Percentiles rank a stretch among this genome's conserved stretches.
These are phyloP conservation scores for Aquilaria agallochum DNA, from an alignment of 441 rosid species.

Conservation along the genomic window DNA sequence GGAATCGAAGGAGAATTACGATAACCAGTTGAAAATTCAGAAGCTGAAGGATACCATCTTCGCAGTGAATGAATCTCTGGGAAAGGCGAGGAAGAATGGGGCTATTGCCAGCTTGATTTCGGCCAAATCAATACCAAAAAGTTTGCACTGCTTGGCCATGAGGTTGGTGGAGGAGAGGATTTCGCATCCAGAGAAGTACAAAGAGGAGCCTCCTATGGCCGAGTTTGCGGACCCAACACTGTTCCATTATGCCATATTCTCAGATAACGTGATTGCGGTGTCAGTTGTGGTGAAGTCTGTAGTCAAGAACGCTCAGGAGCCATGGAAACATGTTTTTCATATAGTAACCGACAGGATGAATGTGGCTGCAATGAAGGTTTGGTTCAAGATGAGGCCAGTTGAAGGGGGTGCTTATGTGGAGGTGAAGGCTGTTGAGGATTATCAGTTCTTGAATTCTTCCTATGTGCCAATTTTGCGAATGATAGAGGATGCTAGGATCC, in stretches of 20 bases:
- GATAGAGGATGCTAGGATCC: conserved; percentile 57
- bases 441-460: conserved; percentile 55
- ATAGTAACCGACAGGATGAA: conserved; percentile 84
- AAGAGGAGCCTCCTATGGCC: conserved; percentile 40
- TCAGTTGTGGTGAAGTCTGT: conserved; percentile 92
- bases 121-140: conserved; percentile 81
- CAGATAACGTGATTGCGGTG: conserved; percentile 88
- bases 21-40: conserved; percentile 92
- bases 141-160: conserved; percentile 93
- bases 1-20: conserved; percentile 83
- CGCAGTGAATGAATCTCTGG: conserved; percentile 65
- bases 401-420: conserved; percentile 77
- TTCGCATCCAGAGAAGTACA: conserved; percentile 65
- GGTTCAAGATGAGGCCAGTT: conserved; percentile 91
- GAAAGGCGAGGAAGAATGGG: conserved; percentile 90
- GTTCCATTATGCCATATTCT: conserved; percentile 80
- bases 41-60: conserved; percentile 89
- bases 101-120: conserved; percentile 74
- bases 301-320: conserved; percentile 82
- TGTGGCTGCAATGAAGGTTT: conserved; percentile 88
- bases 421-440: conserved; percentile 80
- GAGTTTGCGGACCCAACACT: conserved; percentile 74
- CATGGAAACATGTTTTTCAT: conserved; percentile 90
- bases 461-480: conserved; percentile 76
- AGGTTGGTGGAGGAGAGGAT: conserved; percentile 85